These are phyloP conservation scores for Mycosphaerella sp. DNA, from an alignment of 2,329 filamentous ascomycete species.

Conservation along the genomic window DNA sequence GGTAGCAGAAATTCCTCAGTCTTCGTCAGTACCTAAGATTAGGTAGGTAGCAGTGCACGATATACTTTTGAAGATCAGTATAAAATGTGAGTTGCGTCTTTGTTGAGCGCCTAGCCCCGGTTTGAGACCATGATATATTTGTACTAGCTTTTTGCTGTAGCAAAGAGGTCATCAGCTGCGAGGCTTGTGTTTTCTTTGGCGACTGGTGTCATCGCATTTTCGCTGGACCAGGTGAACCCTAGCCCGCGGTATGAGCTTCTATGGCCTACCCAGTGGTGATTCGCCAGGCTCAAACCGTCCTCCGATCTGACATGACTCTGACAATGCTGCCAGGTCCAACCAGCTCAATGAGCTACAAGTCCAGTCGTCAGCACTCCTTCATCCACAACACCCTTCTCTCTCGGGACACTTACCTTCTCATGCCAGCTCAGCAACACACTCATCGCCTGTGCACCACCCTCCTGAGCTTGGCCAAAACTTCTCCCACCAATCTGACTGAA, in stretches of 20 bases:
- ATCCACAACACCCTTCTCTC: neutral
- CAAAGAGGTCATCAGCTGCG: neutral
- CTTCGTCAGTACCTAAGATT: no score
- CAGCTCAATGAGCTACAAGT: constrained; percentile 68
- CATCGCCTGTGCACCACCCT: constrained; percentile 74
- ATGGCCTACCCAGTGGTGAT: neutral
- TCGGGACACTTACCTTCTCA: constrained; percentile 58
- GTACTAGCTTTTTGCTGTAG: neutral
- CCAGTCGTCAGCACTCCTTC: constrained; percentile 1
- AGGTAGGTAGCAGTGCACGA: no score
- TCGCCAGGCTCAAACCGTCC: constrained; percentile 60
- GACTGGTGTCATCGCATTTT: neutral
- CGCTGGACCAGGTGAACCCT: no score
- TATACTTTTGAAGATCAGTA: no score
- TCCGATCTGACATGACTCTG: constrained; percentile 91
- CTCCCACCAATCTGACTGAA: constrained; percentile 67
- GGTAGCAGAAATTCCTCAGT: no score
- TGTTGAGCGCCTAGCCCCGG: no score
- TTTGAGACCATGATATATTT: neutral
- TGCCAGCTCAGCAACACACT: constrained; percentile 97
- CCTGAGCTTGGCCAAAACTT: constrained; percentile 52
- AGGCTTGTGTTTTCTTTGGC: neutral
- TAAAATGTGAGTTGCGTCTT: no score
- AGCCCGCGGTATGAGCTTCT: neutral
- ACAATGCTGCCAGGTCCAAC: constrained; percentile 84